phyloP scores from a whole-genome alignment of 225 moss, liverwort and hornwort species.

The Marchantia paleacea region DNA sequence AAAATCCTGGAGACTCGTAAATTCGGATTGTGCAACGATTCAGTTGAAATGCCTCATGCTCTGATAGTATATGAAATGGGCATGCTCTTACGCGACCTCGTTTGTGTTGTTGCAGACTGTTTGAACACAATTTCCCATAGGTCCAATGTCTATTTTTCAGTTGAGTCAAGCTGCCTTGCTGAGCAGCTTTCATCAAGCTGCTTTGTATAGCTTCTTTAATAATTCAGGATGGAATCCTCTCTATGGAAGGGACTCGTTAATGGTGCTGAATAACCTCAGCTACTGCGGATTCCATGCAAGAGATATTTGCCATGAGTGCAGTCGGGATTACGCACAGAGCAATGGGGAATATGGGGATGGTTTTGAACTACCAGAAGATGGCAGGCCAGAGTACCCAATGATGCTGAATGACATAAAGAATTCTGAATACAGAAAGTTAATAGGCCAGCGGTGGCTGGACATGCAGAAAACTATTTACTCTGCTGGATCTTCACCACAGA shows the following conservation, averaged over 20 bases:
- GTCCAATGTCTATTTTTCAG: too few relatives aligned
- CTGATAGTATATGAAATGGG: too few relatives aligned
- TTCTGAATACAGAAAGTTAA: not conserved
- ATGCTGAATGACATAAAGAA: not conserved
- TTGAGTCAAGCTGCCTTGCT: too few relatives aligned
- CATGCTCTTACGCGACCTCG: too few relatives aligned
- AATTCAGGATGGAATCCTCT: too few relatives aligned
- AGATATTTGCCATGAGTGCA: constrained; percentile 36
- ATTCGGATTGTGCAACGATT: too few relatives aligned
- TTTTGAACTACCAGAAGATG: constrained; percentile 11
- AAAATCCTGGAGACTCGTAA: too few relatives aligned
- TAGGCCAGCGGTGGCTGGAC: constrained; percentile 26
- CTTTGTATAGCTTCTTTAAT: too few relatives aligned
- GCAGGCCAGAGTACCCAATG: constrained; percentile 19
- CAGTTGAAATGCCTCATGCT: too few relatives aligned
- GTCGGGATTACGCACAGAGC: not conserved
- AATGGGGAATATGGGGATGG: not conserved
- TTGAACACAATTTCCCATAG: too few relatives aligned
- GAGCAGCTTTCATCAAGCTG: too few relatives aligned
- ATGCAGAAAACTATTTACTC: constrained; percentile 20
- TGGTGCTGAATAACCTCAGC: constrained; percentile 13
- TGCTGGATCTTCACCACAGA: not conserved
- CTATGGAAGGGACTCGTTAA: not conserved
- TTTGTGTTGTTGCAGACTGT: too few relatives aligned
- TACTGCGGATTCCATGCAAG: constrained; percentile 31